phyloP scores from a whole-genome alignment of 306 rosid genomes.

The Corylus avellana region DNA sequence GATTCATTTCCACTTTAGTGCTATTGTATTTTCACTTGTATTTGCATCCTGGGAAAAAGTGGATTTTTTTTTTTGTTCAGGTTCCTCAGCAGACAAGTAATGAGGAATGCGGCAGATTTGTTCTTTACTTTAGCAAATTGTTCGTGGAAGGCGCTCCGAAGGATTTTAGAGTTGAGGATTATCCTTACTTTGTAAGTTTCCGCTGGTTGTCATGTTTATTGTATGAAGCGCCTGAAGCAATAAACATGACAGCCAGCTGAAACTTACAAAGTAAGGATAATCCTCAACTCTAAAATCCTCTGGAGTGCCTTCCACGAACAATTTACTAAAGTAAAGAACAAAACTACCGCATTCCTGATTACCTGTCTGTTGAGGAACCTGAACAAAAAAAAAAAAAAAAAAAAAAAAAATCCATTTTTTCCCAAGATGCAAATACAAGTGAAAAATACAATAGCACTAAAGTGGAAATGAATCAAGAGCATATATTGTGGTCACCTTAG shows the following conservation, averaged over 20 bases:
- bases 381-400: neutral
- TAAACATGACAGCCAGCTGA: neutral
- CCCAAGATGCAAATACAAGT: neutral
- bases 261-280: conserved; percentile 77
- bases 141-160: conserved; percentile 62
- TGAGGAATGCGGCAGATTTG: conserved; percentile 72
- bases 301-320: conserved; percentile 60
- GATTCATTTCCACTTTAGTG: neutral
- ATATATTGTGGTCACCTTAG: conserved; percentile 35
- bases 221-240: neutral
- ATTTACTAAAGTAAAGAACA: conserved; percentile 66
- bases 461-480: neutral
- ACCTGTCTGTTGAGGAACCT: conserved; percentile 83
- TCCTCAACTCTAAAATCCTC: conserved; percentile 53
- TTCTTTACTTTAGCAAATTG: conserved; percentile 67
- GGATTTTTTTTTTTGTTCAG: conserved; percentile 23
- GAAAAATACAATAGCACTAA: neutral
- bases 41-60: neutral
- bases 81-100: conserved; percentile 80
- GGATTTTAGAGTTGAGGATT: conserved; percentile 51
- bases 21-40: neutral
- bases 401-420: no score
- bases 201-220: conserved; percentile 3
- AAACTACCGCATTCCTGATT: conserved; percentile 72
- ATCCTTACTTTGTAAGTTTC: conserved; percentile 74